A percentile compares a stretch with the other conserved stretches of the same genome.
Evolutionary conservation across 2,329 filamentous ascomycete species (phyloP).

Genomic region (Neonectria coccinea): DNA sequence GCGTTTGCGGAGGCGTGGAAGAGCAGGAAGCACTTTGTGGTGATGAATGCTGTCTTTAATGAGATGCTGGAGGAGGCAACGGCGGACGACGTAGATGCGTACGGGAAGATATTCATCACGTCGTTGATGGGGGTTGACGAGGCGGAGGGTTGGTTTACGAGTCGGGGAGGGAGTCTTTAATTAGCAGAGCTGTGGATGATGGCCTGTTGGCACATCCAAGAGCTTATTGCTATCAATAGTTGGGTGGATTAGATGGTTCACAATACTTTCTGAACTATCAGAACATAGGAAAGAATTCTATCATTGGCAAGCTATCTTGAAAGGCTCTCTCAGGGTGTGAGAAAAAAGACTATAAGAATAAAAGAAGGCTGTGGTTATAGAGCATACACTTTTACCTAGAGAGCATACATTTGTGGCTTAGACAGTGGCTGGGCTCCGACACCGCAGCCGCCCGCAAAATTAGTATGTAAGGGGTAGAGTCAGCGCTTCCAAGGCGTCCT

Average conservation of each 20-base stretch:
- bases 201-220: neutral
- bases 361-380: neutral
- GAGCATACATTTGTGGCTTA: too few relatives aligned
- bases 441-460: too few relatives aligned
- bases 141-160: conserved; percentile 50
- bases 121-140: conserved; percentile 49
- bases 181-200: neutral
- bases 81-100: conserved; percentile 58
- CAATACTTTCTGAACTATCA: neutral
- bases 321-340: neutral
- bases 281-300: neutral
- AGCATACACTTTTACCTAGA: too few relatives aligned
- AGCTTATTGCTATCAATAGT: neutral
- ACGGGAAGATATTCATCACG: conserved; percentile 54
- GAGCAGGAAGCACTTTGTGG: conserved; percentile 51
- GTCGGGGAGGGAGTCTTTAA: conserved; percentile 34
- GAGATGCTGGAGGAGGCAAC: conserved; percentile 49
- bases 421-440: too few relatives aligned
- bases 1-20: conserved; percentile 55
- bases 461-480: too few relatives aligned
- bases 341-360: too few relatives aligned
- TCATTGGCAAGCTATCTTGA: too few relatives aligned
- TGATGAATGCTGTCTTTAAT: conserved; percentile 46
- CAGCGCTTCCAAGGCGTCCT: too few relatives aligned
- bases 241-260: too few relatives aligned